Percentiles rank a stretch among this genome's conserved stretches.
Conservation (phyloP, 2,329 filamentous ascomycete species). For the Epichloe uncinata region DNA sequence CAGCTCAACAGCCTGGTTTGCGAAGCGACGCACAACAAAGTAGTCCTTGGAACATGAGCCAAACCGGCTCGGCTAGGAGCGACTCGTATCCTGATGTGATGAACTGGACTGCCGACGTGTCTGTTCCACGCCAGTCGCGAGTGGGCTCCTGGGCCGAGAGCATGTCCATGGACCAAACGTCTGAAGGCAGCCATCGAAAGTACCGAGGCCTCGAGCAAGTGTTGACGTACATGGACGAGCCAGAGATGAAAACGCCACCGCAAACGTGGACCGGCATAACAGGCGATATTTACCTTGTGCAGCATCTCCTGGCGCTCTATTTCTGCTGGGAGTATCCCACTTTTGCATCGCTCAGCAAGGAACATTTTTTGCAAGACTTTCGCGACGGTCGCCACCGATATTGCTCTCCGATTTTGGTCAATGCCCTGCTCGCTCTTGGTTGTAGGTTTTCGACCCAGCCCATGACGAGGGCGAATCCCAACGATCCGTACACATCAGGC, state of each 20-base stretch:
- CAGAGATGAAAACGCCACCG: constrained; percentile 29
- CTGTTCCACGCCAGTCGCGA: constrained; percentile 28
- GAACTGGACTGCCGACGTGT: constrained; percentile 30
- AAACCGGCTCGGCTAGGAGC: constrained; percentile 31
- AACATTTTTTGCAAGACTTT: constrained; percentile 57
- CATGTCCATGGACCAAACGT: constrained; percentile 20
- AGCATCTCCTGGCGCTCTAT: constrained; percentile 52
- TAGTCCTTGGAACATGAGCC: constrained; percentile 38
- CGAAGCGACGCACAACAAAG: constrained; percentile 28
- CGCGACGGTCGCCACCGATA: constrained; percentile 45
- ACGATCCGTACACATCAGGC: constrained; percentile 51
- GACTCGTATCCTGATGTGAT: constrained; percentile 33
- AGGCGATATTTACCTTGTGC: constrained; percentile 41
- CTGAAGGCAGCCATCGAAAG: constrained; percentile 17
- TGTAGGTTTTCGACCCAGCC: constrained; percentile 56
- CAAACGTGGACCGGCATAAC: constrained; percentile 50
- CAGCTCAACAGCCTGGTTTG: constrained; percentile 14
- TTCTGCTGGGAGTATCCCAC: constrained; percentile 69
- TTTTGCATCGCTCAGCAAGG: constrained; percentile 58
- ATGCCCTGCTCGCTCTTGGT: constrained; percentile 50
- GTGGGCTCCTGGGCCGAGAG: constrained; percentile 38
- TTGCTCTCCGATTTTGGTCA: constrained; percentile 54
- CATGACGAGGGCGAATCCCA: constrained; percentile 47
- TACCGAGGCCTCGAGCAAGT: constrained; percentile 34
- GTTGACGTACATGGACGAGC: constrained; percentile 30